Evolutionary conservation across 768 basidiomycete genomes (phyloP).

Genomic region (Boletus tomentosulus): DNA sequence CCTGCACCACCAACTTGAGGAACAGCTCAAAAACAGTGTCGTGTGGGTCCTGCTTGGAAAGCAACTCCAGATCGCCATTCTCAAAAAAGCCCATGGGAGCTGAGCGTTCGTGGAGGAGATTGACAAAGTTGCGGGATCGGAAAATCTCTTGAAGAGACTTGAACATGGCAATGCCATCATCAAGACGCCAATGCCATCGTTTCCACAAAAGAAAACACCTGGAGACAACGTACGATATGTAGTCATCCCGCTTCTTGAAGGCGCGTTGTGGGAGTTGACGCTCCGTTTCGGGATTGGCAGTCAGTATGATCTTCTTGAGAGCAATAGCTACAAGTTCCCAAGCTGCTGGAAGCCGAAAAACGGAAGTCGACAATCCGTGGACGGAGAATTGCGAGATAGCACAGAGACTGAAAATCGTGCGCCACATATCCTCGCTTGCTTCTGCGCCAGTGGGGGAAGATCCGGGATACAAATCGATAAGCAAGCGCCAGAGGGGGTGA

Average conservation of each 20-base stretch:
- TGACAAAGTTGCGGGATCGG: constrained; percentile 69
- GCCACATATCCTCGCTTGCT: constrained; percentile 71
- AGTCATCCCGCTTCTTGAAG: constrained; percentile 60
- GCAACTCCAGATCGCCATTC: constrained; percentile 47
- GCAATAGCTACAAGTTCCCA: constrained; percentile 67
- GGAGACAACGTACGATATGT: constrained; percentile 61
- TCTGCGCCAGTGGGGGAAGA: constrained; percentile 34
- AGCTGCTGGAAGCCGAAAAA: constrained; percentile 42
- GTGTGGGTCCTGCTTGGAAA: constrained; percentile 43
- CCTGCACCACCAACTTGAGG: constrained; percentile 75
- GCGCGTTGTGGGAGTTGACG: constrained; percentile 31
- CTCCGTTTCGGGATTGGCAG: constrained; percentile 45
- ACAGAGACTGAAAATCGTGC: constrained; percentile 60
- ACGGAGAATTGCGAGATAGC: constrained; percentile 76
- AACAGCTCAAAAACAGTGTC: constrained; percentile 81
- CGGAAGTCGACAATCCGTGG: constrained; percentile 41
- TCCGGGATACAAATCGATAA: constrained; percentile 34
- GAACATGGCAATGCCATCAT: constrained; percentile 54
- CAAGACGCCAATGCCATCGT: constrained; percentile 74
- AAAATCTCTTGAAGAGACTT: constrained; percentile 68
- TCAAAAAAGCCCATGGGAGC: constrained; percentile 75
- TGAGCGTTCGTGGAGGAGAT: constrained; percentile 54
- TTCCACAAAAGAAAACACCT: constrained; percentile 72
- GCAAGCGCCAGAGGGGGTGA: constrained; percentile 45
- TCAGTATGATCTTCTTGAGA: constrained; percentile 55